Evolutionary conservation across 106 monocot genomes (phyloP), one percentile per base, ranked within the genome.

Genomic region (Dendrobium catenatum): DNA sequence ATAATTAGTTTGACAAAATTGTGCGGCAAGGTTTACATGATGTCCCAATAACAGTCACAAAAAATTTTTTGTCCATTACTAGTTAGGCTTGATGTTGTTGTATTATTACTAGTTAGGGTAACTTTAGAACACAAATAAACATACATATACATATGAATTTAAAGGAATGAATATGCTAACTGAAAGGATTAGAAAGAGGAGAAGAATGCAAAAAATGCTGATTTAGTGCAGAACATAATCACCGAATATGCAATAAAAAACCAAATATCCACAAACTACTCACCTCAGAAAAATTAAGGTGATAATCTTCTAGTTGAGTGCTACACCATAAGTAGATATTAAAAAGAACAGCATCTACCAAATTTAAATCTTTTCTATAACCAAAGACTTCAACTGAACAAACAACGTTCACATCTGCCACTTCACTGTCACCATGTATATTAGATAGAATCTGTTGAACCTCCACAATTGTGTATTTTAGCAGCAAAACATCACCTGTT

Each of bases 261-360:
- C 9, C 8, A 9, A 66, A 59, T 43, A 72, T 16, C 56, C 9
- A 66, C 26, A 22, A 26, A 86, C 7, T 40, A 64, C 76, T 37
- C 72, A 94, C 94, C 91, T 88, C 79, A 84, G 29, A 75, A 84
- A 94, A 94, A 86, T 91, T 80, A 26, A 88, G 56, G 79, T 91
- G 91, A 82, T 91, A 94, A 78, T 94, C 91, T 78, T 89, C 86
- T 55, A 94, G 81, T 77, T 91, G 87, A 73, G 58, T 73, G 42
- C 78, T 49, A 78, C 91, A 91, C 94, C 94, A 94, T 5, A 37
- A 19, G 40, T 78, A 83, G 51, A 94, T 84, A 80, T 87, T 88
- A 22, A 81, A 78, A 73, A 94, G 77, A 76, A 88, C 78, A 81
- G 85, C 76, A 81, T 89, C 87, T 7, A 94, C 72, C 85, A 91